Base-by-base conservation (phyloP, 352 stramenopile species). In the Globisporangium paroecandrum region DNA sequence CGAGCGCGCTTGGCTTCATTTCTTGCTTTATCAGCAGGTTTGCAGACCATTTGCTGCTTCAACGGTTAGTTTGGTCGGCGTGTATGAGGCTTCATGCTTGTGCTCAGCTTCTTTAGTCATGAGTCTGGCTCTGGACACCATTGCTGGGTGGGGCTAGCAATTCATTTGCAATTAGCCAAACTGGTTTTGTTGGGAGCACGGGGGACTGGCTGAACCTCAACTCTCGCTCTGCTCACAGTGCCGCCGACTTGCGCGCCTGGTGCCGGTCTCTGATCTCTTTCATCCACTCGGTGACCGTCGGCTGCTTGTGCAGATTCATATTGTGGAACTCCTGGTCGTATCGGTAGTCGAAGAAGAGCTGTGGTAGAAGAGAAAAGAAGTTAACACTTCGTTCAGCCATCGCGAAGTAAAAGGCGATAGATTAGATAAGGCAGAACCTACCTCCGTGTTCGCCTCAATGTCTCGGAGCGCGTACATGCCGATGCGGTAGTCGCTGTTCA, bases 401-500 rank as follows among this genome's bases (percentile, higher is more conserved):
- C n/a, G 41, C 41, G 6, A 5, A 49, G n/a, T 49, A 18, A 5
- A 49, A 49, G 6, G 41, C 5, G 6, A 49, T 49, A 49, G 29
- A 32, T 32, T 32, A 32, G 29, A 32, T 32, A 32, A 32, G 29
- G 29, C 29, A 4, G 29, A 32, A 32, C 29, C 29, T 32, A 32
- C 82, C 86, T 97, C 89, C 1, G 90, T 86, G 66, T 98, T 81
- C 3, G 89, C 73, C 46, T 83, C 75, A 72, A 99, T 97, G 69
- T 97, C 85, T 47, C 89, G 74, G 5, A 85, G 77, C 18, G 96
- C 95, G 81, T 93, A 99, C 38, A 99, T 86, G 6, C 89, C 94
- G 66, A 99, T 98, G 32, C 90, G 83, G 61, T 91, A 90, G 74
- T 98, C 90, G 36, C 94, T 97, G 69, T 97, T 96, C 7, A 98